Percentiles rank a stretch among this genome's conserved stretches.
Conservation (phyloP, 495 filamentous ascomycete genomes). For the Cercophora newfieldiana region DNA sequence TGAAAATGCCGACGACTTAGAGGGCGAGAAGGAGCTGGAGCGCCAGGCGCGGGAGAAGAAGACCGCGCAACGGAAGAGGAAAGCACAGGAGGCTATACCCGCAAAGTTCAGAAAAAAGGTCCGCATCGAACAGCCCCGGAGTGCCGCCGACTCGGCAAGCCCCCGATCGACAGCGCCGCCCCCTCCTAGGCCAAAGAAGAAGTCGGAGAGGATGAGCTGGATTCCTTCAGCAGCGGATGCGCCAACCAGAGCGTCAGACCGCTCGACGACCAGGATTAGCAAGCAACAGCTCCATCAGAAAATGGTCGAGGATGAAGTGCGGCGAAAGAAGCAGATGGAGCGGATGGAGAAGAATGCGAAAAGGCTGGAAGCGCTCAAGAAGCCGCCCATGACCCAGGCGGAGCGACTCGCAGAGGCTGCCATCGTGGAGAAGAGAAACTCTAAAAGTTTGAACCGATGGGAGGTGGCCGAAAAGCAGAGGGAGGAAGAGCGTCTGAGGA, state of each 20-base stretch:
- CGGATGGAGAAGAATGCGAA: conserved; percentile 87
- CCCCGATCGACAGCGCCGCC: conserved; percentile 41
- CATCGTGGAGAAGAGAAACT: conserved; percentile 76
- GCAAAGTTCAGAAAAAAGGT: conserved; percentile 57
- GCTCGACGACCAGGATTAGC: conserved; percentile 79
- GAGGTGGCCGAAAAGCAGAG: conserved; percentile 86
- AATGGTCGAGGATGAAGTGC: conserved; percentile 79
- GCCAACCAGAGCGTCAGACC: conserved; percentile 78
- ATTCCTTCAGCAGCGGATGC: conserved; percentile 76
- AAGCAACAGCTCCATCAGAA: conserved; percentile 79
- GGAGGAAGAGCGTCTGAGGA: conserved; percentile 76
- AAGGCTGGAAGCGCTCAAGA: conserved; percentile 69
- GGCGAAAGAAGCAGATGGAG: conserved; percentile 73
- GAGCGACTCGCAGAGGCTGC: conserved; percentile 83
- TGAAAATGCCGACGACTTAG: conserved; percentile 66
- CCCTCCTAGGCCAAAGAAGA: conserved; percentile 78
- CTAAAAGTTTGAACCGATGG: conserved; percentile 91
- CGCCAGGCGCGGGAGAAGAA: conserved; percentile 56
- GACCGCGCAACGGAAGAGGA: conserved; percentile 67
- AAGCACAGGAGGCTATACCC: conserved; percentile 63
- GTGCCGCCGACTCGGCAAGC: conserved; percentile 42
- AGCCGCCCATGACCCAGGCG: conserved; percentile 83
- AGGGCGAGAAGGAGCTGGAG: conserved; percentile 65
- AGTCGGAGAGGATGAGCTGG: conserved; percentile 89
- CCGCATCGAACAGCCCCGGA: conserved; percentile 47